Evolutionary conservation across 805 yeast species (phyloP).

Genomic region (Lipomyces yamadae): DNA sequence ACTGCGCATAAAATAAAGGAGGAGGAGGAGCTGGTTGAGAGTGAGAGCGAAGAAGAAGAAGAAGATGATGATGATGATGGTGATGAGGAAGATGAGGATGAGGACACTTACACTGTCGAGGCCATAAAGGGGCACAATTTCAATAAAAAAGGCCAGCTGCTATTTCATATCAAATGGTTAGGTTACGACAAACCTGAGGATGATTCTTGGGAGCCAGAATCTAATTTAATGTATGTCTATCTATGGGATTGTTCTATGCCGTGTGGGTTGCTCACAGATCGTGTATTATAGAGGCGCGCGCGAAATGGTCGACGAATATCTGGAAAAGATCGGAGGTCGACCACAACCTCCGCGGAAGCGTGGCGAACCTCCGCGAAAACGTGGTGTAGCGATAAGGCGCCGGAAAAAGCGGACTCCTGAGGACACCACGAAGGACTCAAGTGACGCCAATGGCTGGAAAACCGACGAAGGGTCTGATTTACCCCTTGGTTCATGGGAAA

Average conservation of each 20-base stretch:
- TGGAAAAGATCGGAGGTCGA: slow-evolving; percentile 12
- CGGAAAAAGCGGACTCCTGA: background rate
- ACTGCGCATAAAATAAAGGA: background rate
- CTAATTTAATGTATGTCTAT: slow-evolving; percentile 17
- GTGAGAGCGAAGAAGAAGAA: slow-evolving; percentile 5
- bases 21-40: background rate
- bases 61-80: slow-evolving; percentile 13
- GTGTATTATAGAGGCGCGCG: background rate
- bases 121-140: slow-evolving; percentile 17
- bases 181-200: slow-evolving; percentile 24
- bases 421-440: slow-evolving; percentile 7
- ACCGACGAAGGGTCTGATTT: background rate
- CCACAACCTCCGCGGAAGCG: slow-evolving; percentile 2
- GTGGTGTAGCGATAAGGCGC: background rate
- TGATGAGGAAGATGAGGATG: slow-evolving; percentile 17
- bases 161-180: slow-evolving; percentile 25
- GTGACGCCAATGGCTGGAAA: background rate
- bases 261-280: background rate
- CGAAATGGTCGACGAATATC: slow-evolving; percentile 16
- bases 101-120: slow-evolving; percentile 18
- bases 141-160: slow-evolving; percentile 2
- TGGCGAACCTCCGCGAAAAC: background rate
- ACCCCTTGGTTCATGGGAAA: slow-evolving; percentile 12
- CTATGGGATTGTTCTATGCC: background rate
- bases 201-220: slow-evolving; percentile 30